Base-by-base conservation (phyloP, 345 rosid species). In the Camelina laxa region DNA sequence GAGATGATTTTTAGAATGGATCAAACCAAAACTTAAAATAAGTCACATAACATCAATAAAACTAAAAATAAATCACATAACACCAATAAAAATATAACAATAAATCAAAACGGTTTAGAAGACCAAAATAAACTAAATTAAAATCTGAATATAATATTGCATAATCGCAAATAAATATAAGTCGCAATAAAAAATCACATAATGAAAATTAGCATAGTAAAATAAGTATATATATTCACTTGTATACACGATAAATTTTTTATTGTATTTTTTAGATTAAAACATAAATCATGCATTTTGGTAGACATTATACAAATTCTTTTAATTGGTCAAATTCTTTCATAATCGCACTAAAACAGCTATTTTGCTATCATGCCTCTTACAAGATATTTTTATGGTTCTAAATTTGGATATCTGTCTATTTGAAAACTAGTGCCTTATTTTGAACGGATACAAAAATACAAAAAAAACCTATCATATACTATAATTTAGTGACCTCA, bases 401-500 rank as follows among this genome's bases (percentile, higher is more conserved):
- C 31, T 74, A 56, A 56, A 35, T 47, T 56, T 35, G 42, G 66
- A 57, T 39, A 35, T 36, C 42, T 65, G 11, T 35, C 1, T 39
- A 10, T 3, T 75, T 50, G 38, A 60, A 17, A 59, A 67, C 13
- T 21, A 58, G 60, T 59, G 61, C 53, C 74, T 30, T 53, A 60
- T 41, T 60, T 42, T 60, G 63, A 60, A 47, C 61, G 57, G 17
- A 68, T 48, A 60, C 63, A 68, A 75, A 24, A 20, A 60, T 68
- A 42, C 39, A 11, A 58, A 67, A 11, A 67, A 11, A 58, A 30
- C 49, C 8, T 27, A 67, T 49, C 54, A 67, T n/a, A 50, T 54
- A n/a, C n/a, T n/a, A 59, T 58, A 38, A 50, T 61, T 45, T 27
- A 27, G 30, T 67, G 73, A 75, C 48, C 38, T 68, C 68, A 67